Evolutionary conservation across 495 filamentous ascomycete genomes (phyloP).

Genomic region (Achaetomiella virescens): DNA sequence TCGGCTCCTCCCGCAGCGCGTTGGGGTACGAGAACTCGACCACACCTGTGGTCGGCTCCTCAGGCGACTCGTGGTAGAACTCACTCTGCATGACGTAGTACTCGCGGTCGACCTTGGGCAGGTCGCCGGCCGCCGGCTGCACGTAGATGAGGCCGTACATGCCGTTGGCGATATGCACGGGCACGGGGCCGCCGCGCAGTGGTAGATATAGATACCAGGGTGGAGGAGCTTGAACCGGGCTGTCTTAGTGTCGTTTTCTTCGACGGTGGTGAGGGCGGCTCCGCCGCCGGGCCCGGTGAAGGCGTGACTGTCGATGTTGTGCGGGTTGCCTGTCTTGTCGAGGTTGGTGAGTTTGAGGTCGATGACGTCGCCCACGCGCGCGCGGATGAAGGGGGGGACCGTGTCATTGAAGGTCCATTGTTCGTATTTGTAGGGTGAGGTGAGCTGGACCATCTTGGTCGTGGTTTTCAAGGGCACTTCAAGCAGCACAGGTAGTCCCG

Average conservation of each 20-base stretch:
- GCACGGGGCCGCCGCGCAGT: conserved; percentile 11
- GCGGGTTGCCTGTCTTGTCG: conserved; percentile 7
- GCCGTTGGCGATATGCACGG: conserved; percentile 14
- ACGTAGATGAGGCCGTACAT: conserved; percentile 13
- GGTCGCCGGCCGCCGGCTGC: background rate
- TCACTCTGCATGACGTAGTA: conserved; percentile 15
- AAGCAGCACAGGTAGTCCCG: conserved; percentile 6
- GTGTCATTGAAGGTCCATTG: conserved; percentile 12
- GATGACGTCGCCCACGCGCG: conserved; percentile 6
- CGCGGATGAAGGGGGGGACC: conserved; percentile 11
- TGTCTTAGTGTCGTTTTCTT: conserved; percentile 6
- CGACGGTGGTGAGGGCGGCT: background rate
- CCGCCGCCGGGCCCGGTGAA: conserved; percentile 11
- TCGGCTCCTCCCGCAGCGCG: conserved; percentile 5
- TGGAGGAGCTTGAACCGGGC: conserved; percentile 5
- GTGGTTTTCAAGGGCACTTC: background rate
- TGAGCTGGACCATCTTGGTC: background rate
- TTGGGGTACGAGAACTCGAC: conserved; percentile 11
- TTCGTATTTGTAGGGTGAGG: conserved; percentile 9
- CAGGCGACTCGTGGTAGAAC: conserved; percentile 14
- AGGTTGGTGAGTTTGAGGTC: conserved; percentile 4
- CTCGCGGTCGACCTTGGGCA: conserved; percentile 6
- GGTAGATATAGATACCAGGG: conserved; percentile 7
- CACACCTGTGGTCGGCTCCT: background rate
- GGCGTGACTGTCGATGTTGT: conserved; percentile 14